phyloP scores from a whole-genome alignment of 768 basidiomycete genomes.

The Auriculariales sp. region DNA sequence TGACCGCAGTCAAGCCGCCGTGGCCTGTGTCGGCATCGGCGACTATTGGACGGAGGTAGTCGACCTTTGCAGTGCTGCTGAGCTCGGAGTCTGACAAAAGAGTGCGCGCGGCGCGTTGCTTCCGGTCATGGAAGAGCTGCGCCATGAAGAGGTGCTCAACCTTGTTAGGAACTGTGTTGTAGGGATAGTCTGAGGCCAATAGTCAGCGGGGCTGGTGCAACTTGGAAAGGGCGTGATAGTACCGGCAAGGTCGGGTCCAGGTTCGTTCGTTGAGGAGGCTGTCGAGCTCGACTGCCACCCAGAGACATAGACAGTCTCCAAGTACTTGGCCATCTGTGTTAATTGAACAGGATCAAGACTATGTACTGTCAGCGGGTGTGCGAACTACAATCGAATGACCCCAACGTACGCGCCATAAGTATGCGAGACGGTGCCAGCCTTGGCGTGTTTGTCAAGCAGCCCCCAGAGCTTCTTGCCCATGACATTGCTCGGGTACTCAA shows the following conservation, averaged over 20 bases:
- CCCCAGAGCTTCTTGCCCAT: conserved; percentile 79
- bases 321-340: conserved; percentile 94
- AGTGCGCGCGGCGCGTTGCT: conserved; percentile 75
- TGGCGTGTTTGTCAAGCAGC: conserved; percentile 61
- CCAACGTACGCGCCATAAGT: conserved; percentile 93
- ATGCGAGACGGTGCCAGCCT: conserved; percentile 68
- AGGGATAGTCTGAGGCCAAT: conserved; percentile 67
- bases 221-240: conserved; percentile 1
- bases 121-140: conserved; percentile 97
- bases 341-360: conserved; percentile 95
- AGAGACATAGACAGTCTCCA: conserved; percentile 97
- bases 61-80: conserved; percentile 52
- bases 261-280: conserved; percentile 86
- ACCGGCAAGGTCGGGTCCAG: conserved; percentile 97
- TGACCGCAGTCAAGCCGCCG: conserved; percentile 92
- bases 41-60: conserved; percentile 87
- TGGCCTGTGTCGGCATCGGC: conserved; percentile 98
- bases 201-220: too few species aligned
- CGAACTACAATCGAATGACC: background rate
- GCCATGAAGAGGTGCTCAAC: conserved; percentile 97
- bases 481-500: conserved; percentile 74
- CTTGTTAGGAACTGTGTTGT: conserved; percentile 97
- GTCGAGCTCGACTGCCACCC: conserved; percentile 94
- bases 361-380: background rate
- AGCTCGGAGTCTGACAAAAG: conserved; percentile 57